phyloP scores from a whole-genome alignment of 2,329 filamentous ascomycete genomes.

The Zelopaecilomyces penicillatus region DNA sequence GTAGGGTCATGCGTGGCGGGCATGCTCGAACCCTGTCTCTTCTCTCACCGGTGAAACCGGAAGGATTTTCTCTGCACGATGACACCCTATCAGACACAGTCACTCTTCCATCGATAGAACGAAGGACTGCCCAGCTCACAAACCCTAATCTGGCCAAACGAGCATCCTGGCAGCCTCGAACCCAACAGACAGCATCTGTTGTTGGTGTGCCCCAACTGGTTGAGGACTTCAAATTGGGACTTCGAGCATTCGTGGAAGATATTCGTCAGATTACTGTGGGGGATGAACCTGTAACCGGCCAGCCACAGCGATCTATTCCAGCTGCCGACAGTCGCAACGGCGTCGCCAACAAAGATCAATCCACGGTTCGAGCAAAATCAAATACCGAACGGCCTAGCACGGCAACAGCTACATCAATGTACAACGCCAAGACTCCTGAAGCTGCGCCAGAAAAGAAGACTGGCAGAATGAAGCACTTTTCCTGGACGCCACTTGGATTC shows the following conservation, averaged over 20 bases:
- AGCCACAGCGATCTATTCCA: slow-evolving; percentile 14
- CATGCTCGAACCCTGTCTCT: slow-evolving; percentile 65
- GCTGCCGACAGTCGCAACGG: slow-evolving; percentile 19
- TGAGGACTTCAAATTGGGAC: slow-evolving; percentile 77
- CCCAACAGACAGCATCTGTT: slow-evolving; percentile 33
- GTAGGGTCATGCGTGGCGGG: slow-evolving; percentile 61
- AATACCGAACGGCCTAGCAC: slow-evolving; percentile 30
- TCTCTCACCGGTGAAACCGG: slow-evolving; percentile 57
- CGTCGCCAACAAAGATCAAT: slow-evolving; percentile 16
- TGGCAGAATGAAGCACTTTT: slow-evolving; percentile 44
- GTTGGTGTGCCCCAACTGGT: slow-evolving; percentile 63
- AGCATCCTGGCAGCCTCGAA: slow-evolving; percentile 51
- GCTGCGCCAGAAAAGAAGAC: slow-evolving; percentile 26
- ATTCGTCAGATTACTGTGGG: slow-evolving; percentile 92
- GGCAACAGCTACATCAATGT: slow-evolving; percentile 22
- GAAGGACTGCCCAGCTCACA: slow-evolving; percentile 25
- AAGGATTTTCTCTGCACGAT: slow-evolving; percentile 35
- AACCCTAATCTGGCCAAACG: slow-evolving; percentile 41
- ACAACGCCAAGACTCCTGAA: slow-evolving; percentile 20
- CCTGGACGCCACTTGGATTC: slow-evolving; percentile 50
- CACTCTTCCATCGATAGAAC: slow-evolving; percentile 21
- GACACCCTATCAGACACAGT: slow-evolving; percentile 23
- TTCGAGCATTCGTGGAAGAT: slow-evolving; percentile 94
- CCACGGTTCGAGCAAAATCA: slow-evolving; percentile 31
- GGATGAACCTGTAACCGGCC: slow-evolving; percentile 70